These are phyloP conservation scores for Venturia aucupariae DNA, from an alignment of 2,329 filamentous ascomycete species.

Conservation along the genomic window DNA sequence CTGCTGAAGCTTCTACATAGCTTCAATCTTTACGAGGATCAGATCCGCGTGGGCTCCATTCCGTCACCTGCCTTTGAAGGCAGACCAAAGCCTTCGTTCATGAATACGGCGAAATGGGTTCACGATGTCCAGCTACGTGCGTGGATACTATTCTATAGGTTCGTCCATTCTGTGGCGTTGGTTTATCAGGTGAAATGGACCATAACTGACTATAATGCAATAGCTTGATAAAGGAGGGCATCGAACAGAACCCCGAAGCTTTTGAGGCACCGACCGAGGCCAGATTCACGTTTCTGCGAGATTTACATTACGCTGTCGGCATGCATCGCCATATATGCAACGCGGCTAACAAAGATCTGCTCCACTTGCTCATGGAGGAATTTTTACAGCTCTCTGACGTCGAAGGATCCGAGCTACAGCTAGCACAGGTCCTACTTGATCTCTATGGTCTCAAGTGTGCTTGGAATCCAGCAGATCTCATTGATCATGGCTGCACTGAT, in stretches of 20 bases:
- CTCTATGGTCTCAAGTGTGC: conserved; percentile 65
- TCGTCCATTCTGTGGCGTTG: not conserved
- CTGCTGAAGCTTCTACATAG: conserved; percentile 69
- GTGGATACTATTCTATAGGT: conserved; percentile 78
- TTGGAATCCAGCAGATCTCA: conserved; percentile 26
- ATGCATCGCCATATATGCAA: conserved; percentile 72
- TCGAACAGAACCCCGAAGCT: conserved; percentile 53
- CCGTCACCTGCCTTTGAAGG: conserved; percentile 50
- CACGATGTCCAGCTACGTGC: conserved; percentile 79
- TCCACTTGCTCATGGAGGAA: conserved; percentile 82
- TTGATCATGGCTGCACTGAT: conserved; percentile 68
- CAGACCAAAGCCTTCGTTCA: conserved; percentile 33
- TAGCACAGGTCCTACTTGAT: conserved; percentile 77
- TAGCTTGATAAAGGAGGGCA: conserved; percentile 60
- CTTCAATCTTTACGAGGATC: conserved; percentile 74
- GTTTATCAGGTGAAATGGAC: not conserved
- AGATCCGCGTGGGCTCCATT: conserved; percentile 67
- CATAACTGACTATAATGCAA: not conserved
- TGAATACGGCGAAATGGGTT: conserved; percentile 55
- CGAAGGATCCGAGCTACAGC: conserved; percentile 75
- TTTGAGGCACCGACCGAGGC: conserved; percentile 63
- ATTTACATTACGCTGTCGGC: conserved; percentile 76
- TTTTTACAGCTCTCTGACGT: conserved; percentile 66
- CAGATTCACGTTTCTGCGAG: conserved; percentile 67
- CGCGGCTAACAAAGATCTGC: conserved; percentile 73